Evolutionary conservation across 768 basidiomycete species (phyloP), one percentile per base, ranked within the genome.

Genomic region (Russula sp.): DNA sequence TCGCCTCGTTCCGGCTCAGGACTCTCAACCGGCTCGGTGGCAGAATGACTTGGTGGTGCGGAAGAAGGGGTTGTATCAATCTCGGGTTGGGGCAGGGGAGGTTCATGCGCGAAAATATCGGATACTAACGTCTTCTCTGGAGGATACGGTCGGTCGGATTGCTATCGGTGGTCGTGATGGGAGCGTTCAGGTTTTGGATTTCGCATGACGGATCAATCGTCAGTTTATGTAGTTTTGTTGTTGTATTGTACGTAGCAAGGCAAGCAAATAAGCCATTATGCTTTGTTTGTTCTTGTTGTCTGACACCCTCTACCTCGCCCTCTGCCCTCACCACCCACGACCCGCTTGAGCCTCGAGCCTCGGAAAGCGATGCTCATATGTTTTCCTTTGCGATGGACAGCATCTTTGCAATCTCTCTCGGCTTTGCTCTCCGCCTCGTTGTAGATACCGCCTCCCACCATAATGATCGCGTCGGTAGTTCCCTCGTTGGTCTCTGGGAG

Each of bases 401-500:
- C 72, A 66, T 90, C 46, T 75, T 82, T 71, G 83, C 88, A 70
- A 87, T 90, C 67, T 81, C 76, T 59, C 75, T 83, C 52, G 88
- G 88, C 43, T 82, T 90, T 61, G 78, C 74, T 35, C 73, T 90
- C 54, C 87, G 88, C 57, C 73, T 83, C 59, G 75, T 88, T 60
- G 74, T 90, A 63, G 82, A 83, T 72, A 56, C 75, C 32, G 79
- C 81, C 55, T 77, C 76, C 60, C 73, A 77, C 61, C 73, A 80
- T 60, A 79, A 81, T 47, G 72, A 78, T 70, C 80, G 77, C 60
- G 70, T 82, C 58, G 80, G 78, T n/a, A 83, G 84, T 18, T 83
- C 84, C 14, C 78, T 90, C 59, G 76, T 91, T 56, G 89, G 88
- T 8, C 75, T 90, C 20, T 90, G 88, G 87, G 88, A 90, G 72